Evolutionary conservation across 1,139 yeast genomes (phyloP), one percentile per base, ranked within the genome.

Genomic region (Scheffersomyces stambukii): DNA sequence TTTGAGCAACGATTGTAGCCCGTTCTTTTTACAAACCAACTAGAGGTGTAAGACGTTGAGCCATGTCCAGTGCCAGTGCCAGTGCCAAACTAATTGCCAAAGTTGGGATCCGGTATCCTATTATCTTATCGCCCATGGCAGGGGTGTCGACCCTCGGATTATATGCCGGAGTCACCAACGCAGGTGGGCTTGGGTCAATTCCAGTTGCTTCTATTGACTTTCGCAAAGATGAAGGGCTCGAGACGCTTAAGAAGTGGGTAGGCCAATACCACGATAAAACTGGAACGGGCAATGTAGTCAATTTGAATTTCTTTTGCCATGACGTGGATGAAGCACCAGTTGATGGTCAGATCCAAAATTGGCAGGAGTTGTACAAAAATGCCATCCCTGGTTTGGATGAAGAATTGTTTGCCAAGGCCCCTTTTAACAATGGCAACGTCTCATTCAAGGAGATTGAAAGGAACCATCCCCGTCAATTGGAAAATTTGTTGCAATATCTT

Each of bases 51-150:
- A n/a, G n/a, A n/a, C n/a, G n/a, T n/a, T n/a, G n/a, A n/a, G n/a
- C n/a, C n/a, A n/a, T n/a, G n/a, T n/a, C n/a, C n/a, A n/a, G n/a
- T n/a, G n/a, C n/a, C n/a, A n/a, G n/a, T n/a, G n/a, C 20, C 5
- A 18, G 20, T 5, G 5, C 20, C 9, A 8, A 20, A 19, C 9
- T 31, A 14, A 15, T 31, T 8, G 24, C 34, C 12, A 33, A 27
- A 24, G 47, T 43, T 37, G 54, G 38, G 10, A 27, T 62, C 9
- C 48, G 40, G 15, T 40, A 48, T 18, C 77, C 77, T 2, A 49
- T 72, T 2, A 47, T 71, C 19, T 75, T 70, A 40, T 60, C 77
- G 1, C 77, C 77, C 17, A 72, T 72, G 77, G 76, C 77, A 1
- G 77, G 77, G 1, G 57, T 70, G 2, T 54, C 67, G 14, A 68